Percentiles rank a stretch among this genome's conserved stretches.
phyloP scores from a whole-genome alignment of 768 basidiomycete genomes.

The Chalciporus piperatus region DNA sequence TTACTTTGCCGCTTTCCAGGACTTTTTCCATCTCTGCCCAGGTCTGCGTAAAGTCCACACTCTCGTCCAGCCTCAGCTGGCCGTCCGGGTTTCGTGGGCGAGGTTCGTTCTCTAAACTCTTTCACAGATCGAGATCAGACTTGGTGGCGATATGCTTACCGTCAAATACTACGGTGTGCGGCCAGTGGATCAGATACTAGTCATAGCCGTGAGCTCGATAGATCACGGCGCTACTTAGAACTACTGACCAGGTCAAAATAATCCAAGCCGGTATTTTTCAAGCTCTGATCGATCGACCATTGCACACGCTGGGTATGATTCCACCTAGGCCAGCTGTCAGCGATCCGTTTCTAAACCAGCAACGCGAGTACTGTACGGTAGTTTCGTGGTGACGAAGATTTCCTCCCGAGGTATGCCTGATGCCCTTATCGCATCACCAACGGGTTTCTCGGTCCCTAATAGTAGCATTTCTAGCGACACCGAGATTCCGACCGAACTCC shows the following conservation, averaged over 20 bases:
- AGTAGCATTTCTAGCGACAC: not conserved
- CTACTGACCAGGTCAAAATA: constrained; percentile 42
- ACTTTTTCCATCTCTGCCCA: constrained; percentile 29
- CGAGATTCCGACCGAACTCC: not conserved
- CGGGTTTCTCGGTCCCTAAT: constrained; percentile 38
- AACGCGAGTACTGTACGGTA: constrained; percentile 37
- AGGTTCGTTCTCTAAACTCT: not conserved
- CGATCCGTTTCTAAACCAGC: not conserved
- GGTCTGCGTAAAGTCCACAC: constrained; percentile 23
- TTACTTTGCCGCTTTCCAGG: constrained; percentile 9
- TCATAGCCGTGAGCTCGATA: constrained; percentile 13
- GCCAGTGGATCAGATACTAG: constrained; percentile 41
- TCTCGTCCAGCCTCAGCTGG: constrained; percentile 14
- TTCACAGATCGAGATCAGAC: not conserved
- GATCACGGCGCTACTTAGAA: not conserved
- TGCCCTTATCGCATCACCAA: constrained; percentile 41
- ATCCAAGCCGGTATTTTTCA: constrained; percentile 35
- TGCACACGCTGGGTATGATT: constrained; percentile 35
- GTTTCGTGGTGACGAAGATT: constrained; percentile 45
- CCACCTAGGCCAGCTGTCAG: not conserved
- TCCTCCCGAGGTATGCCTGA: constrained; percentile 46
- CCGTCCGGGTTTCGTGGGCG: constrained; percentile 19
- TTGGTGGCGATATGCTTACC: constrained; percentile 2
- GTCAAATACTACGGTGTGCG: constrained; percentile 21
- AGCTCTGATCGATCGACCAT: constrained; percentile 33